A percentile compares a stretch with the other conserved stretches of the same genome.
These are phyloP conservation scores for Camellia oleifera DNA, from an alignment of 179 eudicot genomes.

Conservation along the genomic window DNA sequence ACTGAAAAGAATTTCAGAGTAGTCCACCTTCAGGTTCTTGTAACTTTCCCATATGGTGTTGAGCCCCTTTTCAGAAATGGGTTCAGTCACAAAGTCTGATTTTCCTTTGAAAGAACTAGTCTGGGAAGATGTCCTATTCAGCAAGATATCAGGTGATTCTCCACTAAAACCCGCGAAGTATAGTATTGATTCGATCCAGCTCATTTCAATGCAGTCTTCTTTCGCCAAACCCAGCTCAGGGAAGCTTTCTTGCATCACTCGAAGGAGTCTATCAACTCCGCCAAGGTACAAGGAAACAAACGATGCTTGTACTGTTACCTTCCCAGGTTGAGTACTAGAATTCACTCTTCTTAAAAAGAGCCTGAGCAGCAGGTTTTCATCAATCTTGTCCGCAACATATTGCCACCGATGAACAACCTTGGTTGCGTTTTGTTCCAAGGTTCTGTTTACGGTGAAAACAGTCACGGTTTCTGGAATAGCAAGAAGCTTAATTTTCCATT, in stretches of 20 bases:
- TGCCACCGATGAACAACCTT: conserved; percentile 7
- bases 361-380: background rate
- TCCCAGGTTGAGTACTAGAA: background rate
- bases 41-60: conserved; percentile 17
- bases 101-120: conserved; percentile 9
- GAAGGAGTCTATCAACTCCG: conserved; percentile 12
- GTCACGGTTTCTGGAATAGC: conserved; percentile 1
- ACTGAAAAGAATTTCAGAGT: background rate
- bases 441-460: background rate
- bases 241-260: conserved; percentile 16
- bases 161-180: conserved; percentile 3
- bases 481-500: conserved; percentile 8
- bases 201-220: conserved; percentile 14
- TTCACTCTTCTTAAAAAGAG: background rate
- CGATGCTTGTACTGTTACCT: conserved; percentile 4
- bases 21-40: background rate
- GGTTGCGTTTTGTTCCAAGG: conserved; percentile 4
- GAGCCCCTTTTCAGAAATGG: background rate
- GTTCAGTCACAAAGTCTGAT: background rate
- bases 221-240: conserved; percentile 11
- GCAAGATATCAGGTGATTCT: background rate
- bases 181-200: conserved; percentile 13
- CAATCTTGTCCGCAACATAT: background rate
- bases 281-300: conserved; percentile 20
- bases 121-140: background rate